These are phyloP conservation scores for Fusarium scirpi DNA, from an alignment of 2,329 filamentous ascomycete genomes.

Conservation along the genomic window DNA sequence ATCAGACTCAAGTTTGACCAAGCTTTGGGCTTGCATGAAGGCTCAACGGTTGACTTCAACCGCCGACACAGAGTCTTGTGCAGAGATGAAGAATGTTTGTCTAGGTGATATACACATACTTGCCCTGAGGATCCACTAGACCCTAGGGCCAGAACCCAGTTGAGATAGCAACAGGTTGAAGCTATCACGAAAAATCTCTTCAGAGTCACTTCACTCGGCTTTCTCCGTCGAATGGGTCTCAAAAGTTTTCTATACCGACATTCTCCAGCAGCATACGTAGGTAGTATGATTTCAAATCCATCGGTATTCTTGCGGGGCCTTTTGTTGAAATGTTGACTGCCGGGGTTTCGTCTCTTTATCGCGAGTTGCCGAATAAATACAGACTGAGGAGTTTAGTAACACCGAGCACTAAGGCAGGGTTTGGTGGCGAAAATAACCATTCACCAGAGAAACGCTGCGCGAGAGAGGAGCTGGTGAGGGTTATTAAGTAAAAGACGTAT, in stretches of 20 bases:
- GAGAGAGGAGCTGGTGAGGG: conserved; percentile 20
- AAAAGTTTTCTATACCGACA: neutral
- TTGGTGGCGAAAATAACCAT: conserved; percentile 7
- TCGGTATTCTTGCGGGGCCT: conserved; percentile 9
- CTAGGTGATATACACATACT: neutral
- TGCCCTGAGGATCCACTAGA: conserved; percentile 10
- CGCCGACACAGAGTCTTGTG: neutral
- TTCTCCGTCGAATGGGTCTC: neutral
- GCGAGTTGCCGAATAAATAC: conserved; percentile 8
- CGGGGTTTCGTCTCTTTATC: neutral
- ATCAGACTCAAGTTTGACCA: neutral
- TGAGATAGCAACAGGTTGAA: conserved; percentile 23
- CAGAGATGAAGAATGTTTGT: neutral
- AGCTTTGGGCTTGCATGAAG: neutral
- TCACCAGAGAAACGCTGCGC: conserved; percentile 33
- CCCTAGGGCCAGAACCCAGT: conserved; percentile 12
- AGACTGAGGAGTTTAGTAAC: conserved; percentile 26
- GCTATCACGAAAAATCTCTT: conserved; percentile 23
- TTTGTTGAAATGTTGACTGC: conserved; percentile 17
- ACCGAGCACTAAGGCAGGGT: conserved; percentile 25
- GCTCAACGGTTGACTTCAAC: conserved; percentile 17
- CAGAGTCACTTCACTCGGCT: conserved; percentile 1
- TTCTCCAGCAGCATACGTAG: conserved; percentile 1
- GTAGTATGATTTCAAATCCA: neutral
- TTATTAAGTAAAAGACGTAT: conserved; percentile 25